Base-by-base conservation (phyloP, 306 rosid genomes). In the Cajanus cajan region DNA sequence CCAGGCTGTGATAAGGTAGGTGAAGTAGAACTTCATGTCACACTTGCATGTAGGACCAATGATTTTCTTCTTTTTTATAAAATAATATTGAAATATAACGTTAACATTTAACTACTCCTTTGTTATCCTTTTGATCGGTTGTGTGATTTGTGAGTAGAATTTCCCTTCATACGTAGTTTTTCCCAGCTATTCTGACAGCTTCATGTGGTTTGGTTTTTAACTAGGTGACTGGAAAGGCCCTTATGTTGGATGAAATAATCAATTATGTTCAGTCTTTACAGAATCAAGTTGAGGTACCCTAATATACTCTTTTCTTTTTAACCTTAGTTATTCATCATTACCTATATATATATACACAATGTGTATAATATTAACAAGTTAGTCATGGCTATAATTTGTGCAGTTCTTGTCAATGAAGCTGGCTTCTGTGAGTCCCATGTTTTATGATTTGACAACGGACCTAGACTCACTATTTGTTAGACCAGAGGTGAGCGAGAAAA, bases 1-100 rank as follows among this genome's bases (percentile, higher is more conserved):
- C 98, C 98, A 11, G 98, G 98, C 47, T 95, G 98, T 87, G 98
- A 95, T 73, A 95, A 90, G 94, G 98, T 94, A 54, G 96, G 92
- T 74, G 88, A 88, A 88, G 92, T 92, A 25, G 78, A 51, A 63
- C 84, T 72, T 65, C 81, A 33, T 57, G 71, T 74, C 82, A 43
- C 55, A 48, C 22, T 68, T 68, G 54, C 71, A 45, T 47, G 67
- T 71, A 61, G 78, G 76, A 54, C 82, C 82, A 54, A 76, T 45
- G 4, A 9, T n/a, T 13, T 33, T 48, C 22, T 45, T 36, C 39
- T 52, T 72, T 19, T 4, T 7, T 51, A 52, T 3, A 47, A 41
- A 19, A 4, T 28, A 13, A 63, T 33, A 16, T 8, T n/a, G 24
- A 63, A 63, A 63, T 63, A 28, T 28, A 34, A n/a, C 28, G 2